These are phyloP conservation scores for Parasarocladium wereldwijsianum DNA, from an alignment of 2,329 filamentous ascomycete species.

Conservation along the genomic window DNA sequence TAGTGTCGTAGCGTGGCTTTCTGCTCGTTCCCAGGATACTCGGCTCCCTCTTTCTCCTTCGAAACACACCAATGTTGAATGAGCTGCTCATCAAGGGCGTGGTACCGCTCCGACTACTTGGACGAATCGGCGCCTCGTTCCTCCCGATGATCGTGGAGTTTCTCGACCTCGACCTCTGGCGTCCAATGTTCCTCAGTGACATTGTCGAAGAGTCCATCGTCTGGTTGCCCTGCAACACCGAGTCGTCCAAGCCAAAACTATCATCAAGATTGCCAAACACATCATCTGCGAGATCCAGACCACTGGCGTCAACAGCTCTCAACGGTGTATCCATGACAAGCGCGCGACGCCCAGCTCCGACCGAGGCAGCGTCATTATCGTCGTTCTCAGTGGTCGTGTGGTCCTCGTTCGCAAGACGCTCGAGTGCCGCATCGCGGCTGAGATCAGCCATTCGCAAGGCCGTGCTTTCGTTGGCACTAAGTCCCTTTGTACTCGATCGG, in stretches of 20 bases:
- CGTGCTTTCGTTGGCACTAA: conserved; percentile 12
- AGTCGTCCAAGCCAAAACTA: conserved; percentile 23
- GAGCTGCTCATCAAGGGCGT: conserved; percentile 33
- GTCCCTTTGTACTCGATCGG: conserved; percentile 8
- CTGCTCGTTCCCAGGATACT: conserved; percentile 44
- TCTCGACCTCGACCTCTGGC: conserved; percentile 27
- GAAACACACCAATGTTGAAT: conserved; percentile 43
- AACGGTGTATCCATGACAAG: conserved; percentile 18
- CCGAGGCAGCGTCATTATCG: conserved; percentile 13
- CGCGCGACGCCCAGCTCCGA: conserved; percentile 23
- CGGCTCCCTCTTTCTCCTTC: conserved; percentile 40
- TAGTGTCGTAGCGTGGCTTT: conserved; percentile 15
- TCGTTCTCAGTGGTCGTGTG: conserved; percentile 11
- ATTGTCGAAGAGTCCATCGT: conserved; percentile 31
- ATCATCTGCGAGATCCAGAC: conserved; percentile 31
- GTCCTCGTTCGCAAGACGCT: conserved; percentile 19
- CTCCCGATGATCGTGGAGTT: conserved; percentile 35
- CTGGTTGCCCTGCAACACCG: conserved; percentile 16
- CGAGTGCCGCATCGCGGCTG: conserved; percentile 21
- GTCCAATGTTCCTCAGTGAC: conserved; percentile 25
- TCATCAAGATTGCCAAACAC: conserved; percentile 31
- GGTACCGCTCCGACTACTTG: conserved; percentile 33
- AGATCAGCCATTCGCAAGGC: conserved; percentile 12
- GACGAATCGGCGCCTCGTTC: conserved; percentile 35
- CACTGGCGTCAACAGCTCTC: conserved; percentile 24